Conservation (phyloP, 208 protist species). For the Angomonas ambiguus region DNA sequence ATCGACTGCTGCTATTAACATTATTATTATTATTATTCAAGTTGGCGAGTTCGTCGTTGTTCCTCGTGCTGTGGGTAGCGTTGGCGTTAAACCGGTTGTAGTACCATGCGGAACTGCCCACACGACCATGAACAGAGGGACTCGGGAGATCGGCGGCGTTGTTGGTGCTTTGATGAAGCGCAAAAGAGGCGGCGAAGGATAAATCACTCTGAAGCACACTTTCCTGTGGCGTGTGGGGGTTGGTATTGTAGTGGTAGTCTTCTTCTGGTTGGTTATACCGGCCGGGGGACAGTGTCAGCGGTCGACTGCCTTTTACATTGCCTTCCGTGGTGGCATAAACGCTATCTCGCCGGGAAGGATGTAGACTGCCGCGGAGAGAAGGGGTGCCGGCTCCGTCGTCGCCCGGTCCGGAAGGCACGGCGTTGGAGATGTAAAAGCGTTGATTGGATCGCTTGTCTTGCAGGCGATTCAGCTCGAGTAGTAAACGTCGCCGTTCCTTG, state of each 20-base stretch:
- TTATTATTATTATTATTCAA: too few relatives aligned
- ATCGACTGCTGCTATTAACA: not conserved
- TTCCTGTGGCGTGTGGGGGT: not conserved
- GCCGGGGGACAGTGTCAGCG: too few relatives aligned
- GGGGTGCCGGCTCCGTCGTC: too few relatives aligned
- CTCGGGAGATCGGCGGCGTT: not conserved
- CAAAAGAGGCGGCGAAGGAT: too few relatives aligned
- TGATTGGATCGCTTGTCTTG: not conserved
- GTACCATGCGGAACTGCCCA: slow-evolving; percentile 58
- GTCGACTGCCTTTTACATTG: too few relatives aligned
- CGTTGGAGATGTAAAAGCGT: slow-evolving; percentile 7
- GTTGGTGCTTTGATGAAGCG: too few relatives aligned
- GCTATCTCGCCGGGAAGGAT: too few relatives aligned
- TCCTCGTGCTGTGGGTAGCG: slow-evolving; percentile 25
- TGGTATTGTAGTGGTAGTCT: not conserved
- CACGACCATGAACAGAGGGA: slow-evolving; percentile 42
- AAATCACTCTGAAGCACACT: too few relatives aligned
- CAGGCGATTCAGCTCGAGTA: not conserved
- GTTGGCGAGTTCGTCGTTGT: not conserved
- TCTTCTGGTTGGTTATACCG: not conserved
- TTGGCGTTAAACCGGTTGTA: slow-evolving; percentile 33
- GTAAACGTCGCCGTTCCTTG: not conserved
- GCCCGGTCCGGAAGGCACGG: slow-evolving; percentile 4
- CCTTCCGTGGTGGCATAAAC: too few relatives aligned
- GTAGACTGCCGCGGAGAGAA: too few relatives aligned